Evolutionary conservation across 75 land plant genomes (phyloP).

Genomic region (Selaginella moellendorffii): DNA sequence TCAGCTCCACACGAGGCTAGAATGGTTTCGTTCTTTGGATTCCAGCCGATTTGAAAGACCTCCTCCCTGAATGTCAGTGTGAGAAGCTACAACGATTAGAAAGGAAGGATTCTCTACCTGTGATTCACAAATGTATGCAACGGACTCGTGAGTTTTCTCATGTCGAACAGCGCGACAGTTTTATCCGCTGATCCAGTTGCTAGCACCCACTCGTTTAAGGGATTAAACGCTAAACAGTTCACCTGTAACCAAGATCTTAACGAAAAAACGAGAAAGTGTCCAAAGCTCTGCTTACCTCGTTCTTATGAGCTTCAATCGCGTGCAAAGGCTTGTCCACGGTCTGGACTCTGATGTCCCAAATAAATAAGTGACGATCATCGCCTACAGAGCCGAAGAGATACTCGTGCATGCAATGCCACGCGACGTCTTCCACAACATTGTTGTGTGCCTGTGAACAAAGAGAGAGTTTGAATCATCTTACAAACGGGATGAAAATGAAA

Average conservation of each 20-base stretch:
- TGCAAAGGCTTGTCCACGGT: conserved; percentile 46
- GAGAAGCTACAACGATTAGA: neutral
- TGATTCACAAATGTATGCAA: conserved; percentile 69
- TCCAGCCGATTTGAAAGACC: conserved; percentile 94
- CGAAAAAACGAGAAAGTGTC: neutral
- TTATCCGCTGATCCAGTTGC: conserved; percentile 91
- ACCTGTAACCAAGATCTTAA: conserved; percentile 37
- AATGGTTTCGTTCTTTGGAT: conserved; percentile 80
- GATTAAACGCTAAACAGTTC: conserved; percentile 86
- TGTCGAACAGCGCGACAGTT: conserved; percentile 68
- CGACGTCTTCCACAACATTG: conserved; percentile 90
- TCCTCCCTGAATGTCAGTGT: conserved; percentile 44
- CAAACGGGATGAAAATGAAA: neutral
- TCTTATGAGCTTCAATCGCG: conserved; percentile 69
- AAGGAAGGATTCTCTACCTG: conserved; percentile 27
- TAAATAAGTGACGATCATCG: conserved; percentile 65
- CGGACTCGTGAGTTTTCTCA: conserved; percentile 50
- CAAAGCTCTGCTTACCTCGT: conserved; percentile 44
- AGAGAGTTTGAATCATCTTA: neutral
- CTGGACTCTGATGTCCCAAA: conserved; percentile 67
- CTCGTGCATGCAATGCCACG: conserved; percentile 85
- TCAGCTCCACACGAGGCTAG: conserved; percentile 89
- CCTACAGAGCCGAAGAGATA: conserved; percentile 87
- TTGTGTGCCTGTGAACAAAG: conserved; percentile 54
- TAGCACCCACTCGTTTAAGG: conserved; percentile 81